Evolutionary conservation across 139 green algal species (phyloP), one percentile per base, ranked within the genome.

Genomic region (Chlorella sorokiniana): DNA sequence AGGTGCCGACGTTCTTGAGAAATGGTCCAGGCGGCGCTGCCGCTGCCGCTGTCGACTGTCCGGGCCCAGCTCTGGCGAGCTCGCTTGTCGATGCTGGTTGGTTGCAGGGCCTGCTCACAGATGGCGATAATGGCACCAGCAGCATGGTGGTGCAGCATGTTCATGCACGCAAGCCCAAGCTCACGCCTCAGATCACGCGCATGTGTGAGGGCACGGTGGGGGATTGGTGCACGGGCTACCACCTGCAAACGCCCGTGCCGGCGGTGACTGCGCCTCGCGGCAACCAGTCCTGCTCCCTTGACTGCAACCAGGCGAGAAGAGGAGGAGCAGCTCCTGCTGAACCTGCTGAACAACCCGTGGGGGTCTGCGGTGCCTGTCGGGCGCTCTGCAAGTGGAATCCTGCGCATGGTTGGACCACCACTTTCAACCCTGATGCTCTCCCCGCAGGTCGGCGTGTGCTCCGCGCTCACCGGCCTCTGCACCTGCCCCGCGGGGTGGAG

Each of bases 271-370:
- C 73, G 37, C 73, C 73, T 9, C 73, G 73, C 5, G 73, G 73
- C 37, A 79, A 79, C 54, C 62, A 68, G 25, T 69, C 52, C 8
- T 79, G 73, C 73, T 56, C 37, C 73, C 37, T 79, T 35, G 35
- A 79, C 27, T 79, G 73, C 73, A 79, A 79, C 38, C 25, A 79
- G 73, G 73, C 27, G 14, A 3, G n/a, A n/a, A n/a, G n/a, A n/a
- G n/a, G n/a, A n/a, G n/a, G n/a, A n/a, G n/a, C n/a, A n/a, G n/a
- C n/a, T n/a, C n/a, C n/a, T n/a, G n/a, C n/a, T n/a, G n/a, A n/a
- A n/a, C n/a, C n/a, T n/a, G n/a, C n/a, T n/a, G n/a, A n/a, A n/a
- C n/a, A n/a, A n/a, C n/a, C n/a, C n/a, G n/a, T n/a, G n/a, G n/a
- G n/a, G n/a, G n/a, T n/a, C n/a, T n/a, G n/a, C n/a, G n/a, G n/a